These are phyloP conservation scores for Calonectria ilicicola DNA, from an alignment of 2,329 filamentous ascomycete genomes.

Conservation along the genomic window DNA sequence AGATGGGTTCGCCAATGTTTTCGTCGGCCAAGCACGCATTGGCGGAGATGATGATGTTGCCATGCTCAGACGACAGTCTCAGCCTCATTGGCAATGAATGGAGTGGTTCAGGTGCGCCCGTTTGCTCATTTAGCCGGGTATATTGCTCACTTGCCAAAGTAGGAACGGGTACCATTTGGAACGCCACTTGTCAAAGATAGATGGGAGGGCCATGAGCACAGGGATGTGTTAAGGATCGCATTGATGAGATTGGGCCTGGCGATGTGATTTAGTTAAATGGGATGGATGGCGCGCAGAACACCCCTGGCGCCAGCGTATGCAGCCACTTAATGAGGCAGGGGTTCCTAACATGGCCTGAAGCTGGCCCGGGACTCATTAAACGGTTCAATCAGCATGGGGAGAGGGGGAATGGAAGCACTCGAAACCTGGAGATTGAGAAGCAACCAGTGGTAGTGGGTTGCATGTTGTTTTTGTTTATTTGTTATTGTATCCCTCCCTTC, in stretches of 20 bases:
- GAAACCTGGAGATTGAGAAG: slow-evolving; percentile 10
- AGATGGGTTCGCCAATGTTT: background rate
- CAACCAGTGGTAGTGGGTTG: slow-evolving; percentile 15
- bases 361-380: slow-evolving; percentile 40
- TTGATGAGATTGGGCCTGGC: slow-evolving; percentile 43
- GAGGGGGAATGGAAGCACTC: slow-evolving; percentile 18
- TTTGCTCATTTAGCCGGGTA: slow-evolving; percentile 1
- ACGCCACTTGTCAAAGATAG: slow-evolving; percentile 29
- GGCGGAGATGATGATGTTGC: slow-evolving; percentile 5
- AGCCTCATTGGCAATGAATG: background rate
- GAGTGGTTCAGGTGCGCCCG: background rate
- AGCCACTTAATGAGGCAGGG: slow-evolving; percentile 47
- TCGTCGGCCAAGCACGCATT: background rate
- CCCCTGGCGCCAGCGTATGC: slow-evolving; percentile 45
- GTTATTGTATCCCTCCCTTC: slow-evolving; percentile 14
- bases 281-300: slow-evolving; percentile 45
- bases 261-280: slow-evolving; percentile 40
- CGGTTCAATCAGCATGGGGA: slow-evolving; percentile 18
- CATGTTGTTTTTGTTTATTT: slow-evolving; percentile 17
- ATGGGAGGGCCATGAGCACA: slow-evolving; percentile 29
- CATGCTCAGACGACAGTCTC: slow-evolving; percentile 8
- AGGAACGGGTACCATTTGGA: slow-evolving; percentile 22
- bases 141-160: slow-evolving; percentile 2
- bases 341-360: slow-evolving; percentile 38
- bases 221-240: slow-evolving; percentile 34